Percentiles rank a stretch among this genome's conserved stretches.
phyloP scores from a whole-genome alignment of 139 green algal species.

The Spirogloea muscicola region DNA sequence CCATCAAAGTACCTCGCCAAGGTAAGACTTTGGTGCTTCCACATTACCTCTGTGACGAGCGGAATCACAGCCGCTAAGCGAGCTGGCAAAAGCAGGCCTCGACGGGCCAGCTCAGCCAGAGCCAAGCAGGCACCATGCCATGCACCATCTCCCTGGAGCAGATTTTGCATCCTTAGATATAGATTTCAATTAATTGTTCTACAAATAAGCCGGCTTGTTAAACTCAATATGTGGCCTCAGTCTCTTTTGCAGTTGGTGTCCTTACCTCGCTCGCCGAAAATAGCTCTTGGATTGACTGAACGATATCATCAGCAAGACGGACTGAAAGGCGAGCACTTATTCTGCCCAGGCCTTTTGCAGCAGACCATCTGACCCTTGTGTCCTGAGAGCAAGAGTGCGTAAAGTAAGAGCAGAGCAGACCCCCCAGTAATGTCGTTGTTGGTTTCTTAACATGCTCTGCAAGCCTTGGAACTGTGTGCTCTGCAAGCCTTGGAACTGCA shows the following conservation, averaged over 20 bases:
- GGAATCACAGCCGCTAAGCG: conserved; percentile 58
- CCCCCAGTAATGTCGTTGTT: too few relatives aligned
- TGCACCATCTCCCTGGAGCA: conserved; percentile 58
- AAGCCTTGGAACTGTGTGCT: too few relatives aligned
- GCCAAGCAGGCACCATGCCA: conserved; percentile 96
- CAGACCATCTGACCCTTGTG: conserved; percentile 90
- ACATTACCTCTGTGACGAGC: conserved; percentile 34
- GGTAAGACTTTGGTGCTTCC: too few relatives aligned
- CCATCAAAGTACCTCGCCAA: too few relatives aligned
- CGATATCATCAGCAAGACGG: conserved; percentile 81
- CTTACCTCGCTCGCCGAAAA: conserved; percentile 57
- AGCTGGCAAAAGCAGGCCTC: conserved; percentile 77
- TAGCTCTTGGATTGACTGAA: conserved; percentile 64
- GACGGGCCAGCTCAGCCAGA: conserved; percentile 85
- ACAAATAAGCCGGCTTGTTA: background rate
- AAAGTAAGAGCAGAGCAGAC: too few relatives aligned
- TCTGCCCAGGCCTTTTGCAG: conserved; percentile 87
- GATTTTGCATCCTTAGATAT: background rate
- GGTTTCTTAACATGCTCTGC: too few relatives aligned
- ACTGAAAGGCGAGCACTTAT: conserved; percentile 76
- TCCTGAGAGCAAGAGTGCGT: conserved; percentile 63
- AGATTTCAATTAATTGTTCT: background rate
- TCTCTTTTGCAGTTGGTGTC: background rate
- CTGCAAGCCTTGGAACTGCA: too few relatives aligned
- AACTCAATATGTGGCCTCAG: background rate